These are phyloP conservation scores for Epichloe sp. DNA, from an alignment of 2,329 filamentous ascomycete species.

Conservation along the genomic window DNA sequence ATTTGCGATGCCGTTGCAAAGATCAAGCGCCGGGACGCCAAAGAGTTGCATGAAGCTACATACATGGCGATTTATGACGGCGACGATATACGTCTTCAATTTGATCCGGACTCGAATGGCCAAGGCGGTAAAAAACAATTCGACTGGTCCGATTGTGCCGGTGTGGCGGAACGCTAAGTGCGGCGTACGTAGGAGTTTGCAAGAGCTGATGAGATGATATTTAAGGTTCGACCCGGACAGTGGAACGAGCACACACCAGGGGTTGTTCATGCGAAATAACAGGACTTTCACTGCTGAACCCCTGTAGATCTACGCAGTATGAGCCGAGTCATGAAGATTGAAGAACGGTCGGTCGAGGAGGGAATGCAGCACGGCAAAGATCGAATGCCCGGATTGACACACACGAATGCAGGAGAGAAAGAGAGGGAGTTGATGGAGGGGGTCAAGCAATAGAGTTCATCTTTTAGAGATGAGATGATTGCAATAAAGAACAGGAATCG, in stretches of 20 bases:
- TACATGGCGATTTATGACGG: neutral
- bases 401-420: neutral
- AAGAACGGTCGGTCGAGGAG: neutral
- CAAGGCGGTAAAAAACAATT: neutral
- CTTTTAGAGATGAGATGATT: neutral
- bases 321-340: neutral
- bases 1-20: neutral
- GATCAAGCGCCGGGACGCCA: neutral
- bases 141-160: neutral
- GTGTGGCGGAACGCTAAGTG: neutral
- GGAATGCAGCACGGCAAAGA: neutral
- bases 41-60: neutral
- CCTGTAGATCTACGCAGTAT: neutral
- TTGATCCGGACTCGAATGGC: neutral
- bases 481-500: neutral
- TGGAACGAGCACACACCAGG: neutral
- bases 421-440: neutral
- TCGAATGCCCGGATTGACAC: neutral
- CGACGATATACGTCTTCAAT: neutral
- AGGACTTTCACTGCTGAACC: neutral
- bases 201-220: neutral
- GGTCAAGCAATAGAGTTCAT: neutral
- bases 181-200: neutral
- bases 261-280: neutral
- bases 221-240: neutral